Evolutionary conservation across 2,329 filamentous ascomycete species (phyloP).

Genomic region (Helicocarpus griseus): DNA sequence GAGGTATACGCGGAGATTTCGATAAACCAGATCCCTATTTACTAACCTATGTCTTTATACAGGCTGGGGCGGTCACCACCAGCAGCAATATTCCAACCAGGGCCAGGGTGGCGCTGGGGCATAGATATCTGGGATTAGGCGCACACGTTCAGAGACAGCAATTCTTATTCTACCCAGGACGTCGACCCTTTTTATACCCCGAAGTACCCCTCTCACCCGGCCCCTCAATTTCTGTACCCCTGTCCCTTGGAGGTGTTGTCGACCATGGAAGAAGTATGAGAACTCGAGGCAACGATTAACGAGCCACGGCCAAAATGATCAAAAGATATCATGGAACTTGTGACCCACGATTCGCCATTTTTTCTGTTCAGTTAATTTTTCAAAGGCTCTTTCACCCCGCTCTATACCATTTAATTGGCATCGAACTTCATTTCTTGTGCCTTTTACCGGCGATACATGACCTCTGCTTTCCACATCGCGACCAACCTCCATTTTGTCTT

Average conservation of each 20-base stretch:
- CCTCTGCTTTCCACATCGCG: not conserved
- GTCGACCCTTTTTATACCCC: not conserved
- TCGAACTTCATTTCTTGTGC: not conserved
- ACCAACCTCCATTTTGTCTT: not conserved
- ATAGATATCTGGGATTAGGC: not conserved
- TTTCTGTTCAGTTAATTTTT: not conserved
- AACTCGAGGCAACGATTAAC: slow-evolving; percentile 2
- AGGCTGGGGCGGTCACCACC: slow-evolving; percentile 13
- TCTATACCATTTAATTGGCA: slow-evolving; percentile 2
- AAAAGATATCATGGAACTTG: slow-evolving; percentile 1
- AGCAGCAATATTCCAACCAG: slow-evolving; percentile 8
- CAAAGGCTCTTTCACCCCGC: slow-evolving; percentile 1
- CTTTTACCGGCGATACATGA: not conserved
- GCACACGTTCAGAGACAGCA: not conserved
- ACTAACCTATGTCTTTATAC: not conserved
- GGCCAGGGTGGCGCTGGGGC: slow-evolving; percentile 6
- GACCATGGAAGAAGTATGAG: not conserved
- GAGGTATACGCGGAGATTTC: too few species aligned
- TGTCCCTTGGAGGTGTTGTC: not conserved
- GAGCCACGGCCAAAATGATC: not conserved
- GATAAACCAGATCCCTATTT: not conserved
- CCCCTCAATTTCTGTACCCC: not conserved
- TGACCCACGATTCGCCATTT: not conserved
- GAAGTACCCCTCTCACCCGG: not conserved
- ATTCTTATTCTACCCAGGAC: not conserved